Base-by-base conservation (phyloP, 2,329 filamentous ascomycete species). In the Zymoseptoria ardabiliae region DNA sequence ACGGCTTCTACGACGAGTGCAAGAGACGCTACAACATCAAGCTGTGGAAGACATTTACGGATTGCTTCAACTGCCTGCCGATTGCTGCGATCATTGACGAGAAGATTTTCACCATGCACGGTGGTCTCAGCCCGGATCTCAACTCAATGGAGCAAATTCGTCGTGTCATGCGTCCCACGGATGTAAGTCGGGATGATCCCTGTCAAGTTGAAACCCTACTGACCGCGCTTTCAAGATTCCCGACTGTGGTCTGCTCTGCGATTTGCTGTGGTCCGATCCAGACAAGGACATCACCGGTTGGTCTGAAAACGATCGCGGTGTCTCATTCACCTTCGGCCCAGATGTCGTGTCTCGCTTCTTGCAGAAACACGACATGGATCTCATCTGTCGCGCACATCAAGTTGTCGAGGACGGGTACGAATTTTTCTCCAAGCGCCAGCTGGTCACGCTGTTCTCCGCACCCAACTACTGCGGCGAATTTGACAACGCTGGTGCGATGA, bases 51-150 rank as follows among this genome's bases (percentile, higher is more conserved):
- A 97, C 93, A 1, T 97, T 99, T 75, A 97, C 92, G 65, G 93
- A 99, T 76, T 97, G 92, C 83, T 99, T 99, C 85, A 99, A 99
- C 83, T 97, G 91, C 79, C 79, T 97, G 73, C 93, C 93, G 53
- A 97, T 99, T 76, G 94, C 93, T 60, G 93, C 94, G 68, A 99
- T 99, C 78, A 97, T 99, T 70, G 93, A 96, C 73, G 94, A 97
- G 82, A 99, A 97, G 88, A 99, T 99, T 74, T 97, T 99, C 82
- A 97, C 92, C 73, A 97, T 99, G 93, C 94, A 99, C 79, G 94
- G 94, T 74, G 94, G 94, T 73, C 80, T 99, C 72, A 97, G 91
- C 77, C 94, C 94, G 51, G 94, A 97, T 75, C 82, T 99, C 67
- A 97, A 97, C 83, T 97, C 92, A 35, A 99, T 99, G 94, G 94